Conservation (phyloP, 1,284 basidiomycete genomes). For the Amylostereum areolatum region DNA sequence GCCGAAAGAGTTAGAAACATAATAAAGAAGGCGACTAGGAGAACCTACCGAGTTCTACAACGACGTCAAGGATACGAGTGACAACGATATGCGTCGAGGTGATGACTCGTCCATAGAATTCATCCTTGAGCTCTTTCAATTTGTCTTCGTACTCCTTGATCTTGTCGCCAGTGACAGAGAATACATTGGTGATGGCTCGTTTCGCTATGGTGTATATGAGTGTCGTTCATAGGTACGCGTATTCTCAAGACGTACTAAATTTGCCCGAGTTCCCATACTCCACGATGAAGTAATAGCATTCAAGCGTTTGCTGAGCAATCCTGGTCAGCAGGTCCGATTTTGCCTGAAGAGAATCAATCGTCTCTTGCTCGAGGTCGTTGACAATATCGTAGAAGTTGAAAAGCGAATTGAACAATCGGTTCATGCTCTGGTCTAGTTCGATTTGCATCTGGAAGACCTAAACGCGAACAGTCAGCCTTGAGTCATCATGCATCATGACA, state of each 20-base stretch:
- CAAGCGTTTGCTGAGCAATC: constrained; percentile 2
- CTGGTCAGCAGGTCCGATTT: background rate
- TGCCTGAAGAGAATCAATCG: background rate
- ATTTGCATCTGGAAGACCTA: constrained; percentile 8
- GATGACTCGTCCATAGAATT: constrained; percentile 2
- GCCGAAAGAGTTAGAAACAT: background rate
- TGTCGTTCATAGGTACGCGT: too few relatives aligned
- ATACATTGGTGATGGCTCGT: background rate
- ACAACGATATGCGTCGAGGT: constrained; percentile 7
- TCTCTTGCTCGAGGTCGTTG: background rate
- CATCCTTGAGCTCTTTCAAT: constrained; percentile 7
- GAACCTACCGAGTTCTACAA: constrained; percentile 9
- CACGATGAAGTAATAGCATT: background rate
- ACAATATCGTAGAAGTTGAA: constrained; percentile 1
- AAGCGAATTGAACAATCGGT: background rate
- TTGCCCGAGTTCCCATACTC: background rate
- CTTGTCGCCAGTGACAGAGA: constrained; percentile 2
- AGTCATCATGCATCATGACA: background rate
- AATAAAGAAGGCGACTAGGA: background rate
- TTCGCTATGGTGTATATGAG: background rate
- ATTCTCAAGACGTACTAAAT: background rate
- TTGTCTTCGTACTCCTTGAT: constrained; percentile 5
- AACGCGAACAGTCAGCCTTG: too few relatives aligned
- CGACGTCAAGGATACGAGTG: constrained; percentile 7
- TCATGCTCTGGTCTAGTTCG: background rate